These are phyloP conservation scores for Arabis hirsuta DNA, from an alignment of 345 rosid species.

Conservation along the genomic window DNA sequence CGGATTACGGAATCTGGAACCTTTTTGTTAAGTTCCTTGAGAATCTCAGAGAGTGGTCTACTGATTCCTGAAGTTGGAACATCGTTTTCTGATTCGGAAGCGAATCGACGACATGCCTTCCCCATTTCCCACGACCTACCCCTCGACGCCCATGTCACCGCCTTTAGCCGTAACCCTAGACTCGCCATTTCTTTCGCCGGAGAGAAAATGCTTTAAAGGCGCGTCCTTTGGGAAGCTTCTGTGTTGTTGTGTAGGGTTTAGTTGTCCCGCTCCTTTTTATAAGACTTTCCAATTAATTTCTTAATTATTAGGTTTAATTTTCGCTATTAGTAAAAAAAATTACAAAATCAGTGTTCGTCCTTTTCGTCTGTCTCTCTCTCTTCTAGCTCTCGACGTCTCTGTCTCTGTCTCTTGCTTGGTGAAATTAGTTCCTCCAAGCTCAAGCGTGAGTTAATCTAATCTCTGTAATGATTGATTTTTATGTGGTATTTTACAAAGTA, in stretches of 20 bases:
- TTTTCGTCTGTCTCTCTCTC: neutral
- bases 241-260: neutral
- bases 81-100: slow-evolving; percentile 41
- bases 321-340: neutral
- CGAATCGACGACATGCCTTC: slow-evolving; percentile 32
- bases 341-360: neutral
- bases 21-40: slow-evolving; percentile 76
- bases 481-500: neutral
- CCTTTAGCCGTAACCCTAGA: slow-evolving; percentile 32
- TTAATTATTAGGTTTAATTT: neutral
- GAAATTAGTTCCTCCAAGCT: neutral
- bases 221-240: neutral
- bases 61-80: slow-evolving; percentile 72
- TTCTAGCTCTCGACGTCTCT: neutral
- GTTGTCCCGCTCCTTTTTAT: neutral
- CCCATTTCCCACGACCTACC: slow-evolving; percentile 17
- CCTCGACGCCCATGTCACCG: slow-evolving; percentile 24
- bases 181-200: slow-evolving; percentile 40
- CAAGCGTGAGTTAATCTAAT: slow-evolving; percentile 18
- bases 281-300: neutral
- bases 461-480: slow-evolving; percentile 8
- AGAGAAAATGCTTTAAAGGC: slow-evolving; percentile 20
- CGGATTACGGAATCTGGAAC: slow-evolving; percentile 68
- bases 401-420: slow-evolving; percentile 8
- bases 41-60: slow-evolving; percentile 70